A percentile compares a stretch with the other conserved stretches of the same genome.
These are phyloP conservation scores for Vaccinium macrocarpon DNA, from an alignment of 148 eudicot species.

Conservation along the genomic window DNA sequence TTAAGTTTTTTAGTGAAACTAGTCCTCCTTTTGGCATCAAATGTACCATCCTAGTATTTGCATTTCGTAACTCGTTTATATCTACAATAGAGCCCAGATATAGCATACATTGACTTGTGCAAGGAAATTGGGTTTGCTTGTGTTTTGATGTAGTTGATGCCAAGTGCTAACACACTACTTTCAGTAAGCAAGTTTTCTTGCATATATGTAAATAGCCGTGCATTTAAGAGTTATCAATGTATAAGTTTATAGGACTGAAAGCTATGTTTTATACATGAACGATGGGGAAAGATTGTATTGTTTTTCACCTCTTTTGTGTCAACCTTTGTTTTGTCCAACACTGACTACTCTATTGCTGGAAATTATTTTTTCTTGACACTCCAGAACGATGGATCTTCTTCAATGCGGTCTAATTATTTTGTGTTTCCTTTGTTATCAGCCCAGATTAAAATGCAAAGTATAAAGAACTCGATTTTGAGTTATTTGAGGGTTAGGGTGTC, in stretches of 20 bases:
- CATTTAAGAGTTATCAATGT: background rate
- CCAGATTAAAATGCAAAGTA: conserved; percentile 41
- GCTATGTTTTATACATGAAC: background rate
- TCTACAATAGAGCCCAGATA: background rate
- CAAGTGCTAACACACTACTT: background rate
- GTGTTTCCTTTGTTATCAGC: background rate
- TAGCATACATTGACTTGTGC: background rate
- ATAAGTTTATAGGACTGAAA: background rate
- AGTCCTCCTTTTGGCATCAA: background rate
- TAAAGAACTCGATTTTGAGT: conserved; percentile 39
- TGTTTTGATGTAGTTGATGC: conserved; percentile 3
- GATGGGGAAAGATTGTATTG: background rate
- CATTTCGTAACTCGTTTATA: background rate
- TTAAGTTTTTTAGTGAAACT: background rate
- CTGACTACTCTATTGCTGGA: background rate
- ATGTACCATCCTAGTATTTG: background rate
- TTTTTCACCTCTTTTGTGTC: background rate
- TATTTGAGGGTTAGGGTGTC: conserved; percentile 45
- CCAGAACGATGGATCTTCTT: background rate
- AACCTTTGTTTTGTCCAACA: background rate
- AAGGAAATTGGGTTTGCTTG: background rate
- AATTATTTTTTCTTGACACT: background rate
- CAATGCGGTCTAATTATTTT: conserved; percentile 1
- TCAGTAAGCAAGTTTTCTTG: background rate
- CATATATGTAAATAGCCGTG: background rate